Percentiles rank a stretch among this genome's conserved stretches.
Evolutionary conservation across 148 eudicot genomes (phyloP).

Genomic region (Rhododendron kiyosumense): DNA sequence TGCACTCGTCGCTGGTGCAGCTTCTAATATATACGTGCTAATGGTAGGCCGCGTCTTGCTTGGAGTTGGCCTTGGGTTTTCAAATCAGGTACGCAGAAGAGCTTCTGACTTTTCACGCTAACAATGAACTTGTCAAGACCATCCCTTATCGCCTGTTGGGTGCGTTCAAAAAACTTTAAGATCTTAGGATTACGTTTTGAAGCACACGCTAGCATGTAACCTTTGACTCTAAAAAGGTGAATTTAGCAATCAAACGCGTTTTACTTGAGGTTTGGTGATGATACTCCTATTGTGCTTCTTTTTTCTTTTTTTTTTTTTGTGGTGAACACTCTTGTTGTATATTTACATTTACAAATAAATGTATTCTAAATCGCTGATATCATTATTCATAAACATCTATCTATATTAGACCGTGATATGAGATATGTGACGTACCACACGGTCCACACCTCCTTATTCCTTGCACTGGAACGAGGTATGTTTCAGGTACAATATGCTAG

Average conservation of each 20-base stretch:
- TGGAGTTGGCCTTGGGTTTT: conserved; percentile 38
- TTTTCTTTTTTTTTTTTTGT: too few species aligned
- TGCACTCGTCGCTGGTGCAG: conserved; percentile 24
- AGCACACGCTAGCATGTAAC: background rate
- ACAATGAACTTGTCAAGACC: background rate
- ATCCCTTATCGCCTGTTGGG: background rate
- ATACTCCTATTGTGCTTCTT: background rate
- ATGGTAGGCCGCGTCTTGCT: conserved; percentile 33
- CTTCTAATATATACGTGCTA: conserved; percentile 29
- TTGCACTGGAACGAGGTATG: too few species aligned
- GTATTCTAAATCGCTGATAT: too few species aligned
- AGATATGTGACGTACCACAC: too few species aligned
- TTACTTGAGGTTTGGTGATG: background rate
- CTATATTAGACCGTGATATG: too few species aligned
- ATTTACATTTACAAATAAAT: too few species aligned
- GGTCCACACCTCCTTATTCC: too few species aligned
- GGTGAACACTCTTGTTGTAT: too few species aligned
- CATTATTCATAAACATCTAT: too few species aligned
- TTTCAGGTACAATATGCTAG: too few species aligned
- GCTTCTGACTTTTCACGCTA: background rate
- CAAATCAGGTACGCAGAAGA: conserved; percentile 25
- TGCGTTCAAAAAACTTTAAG: background rate
- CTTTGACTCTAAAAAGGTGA: background rate
- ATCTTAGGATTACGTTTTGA: background rate
- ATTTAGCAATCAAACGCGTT: background rate